phyloP scores from a whole-genome alignment of 768 basidiomycete genomes.

The Crassisporium funariophilum region DNA sequence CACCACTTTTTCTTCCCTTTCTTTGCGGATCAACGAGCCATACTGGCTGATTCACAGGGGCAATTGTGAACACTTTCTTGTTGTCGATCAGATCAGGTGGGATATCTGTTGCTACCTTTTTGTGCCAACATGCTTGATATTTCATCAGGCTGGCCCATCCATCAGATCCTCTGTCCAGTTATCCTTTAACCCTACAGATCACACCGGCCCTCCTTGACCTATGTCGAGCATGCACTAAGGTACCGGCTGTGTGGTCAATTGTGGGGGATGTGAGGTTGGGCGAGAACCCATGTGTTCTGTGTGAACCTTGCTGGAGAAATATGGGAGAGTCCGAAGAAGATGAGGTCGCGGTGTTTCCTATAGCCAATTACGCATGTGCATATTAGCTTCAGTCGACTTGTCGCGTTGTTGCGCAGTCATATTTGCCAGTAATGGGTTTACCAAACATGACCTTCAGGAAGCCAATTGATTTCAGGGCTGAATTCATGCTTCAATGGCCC shows the following conservation, averaged over 20 bases:
- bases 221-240: slow-evolving; percentile 71
- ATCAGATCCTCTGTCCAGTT: slow-evolving; percentile 56
- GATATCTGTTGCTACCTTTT: slow-evolving; percentile 5
- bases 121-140: slow-evolving; percentile 9
- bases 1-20: slow-evolving; percentile 53
- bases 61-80: slow-evolving; percentile 79
- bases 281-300: slow-evolving; percentile 77
- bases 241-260: slow-evolving; percentile 69
- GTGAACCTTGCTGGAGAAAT: slow-evolving; percentile 70
- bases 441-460: slow-evolving; percentile 14
- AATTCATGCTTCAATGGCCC: slow-evolving; percentile 24
- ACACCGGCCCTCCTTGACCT: slow-evolving; percentile 61
- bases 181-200: slow-evolving; percentile 68
- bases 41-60: slow-evolving; percentile 84
- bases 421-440: slow-evolving; percentile 15
- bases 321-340: slow-evolving; percentile 59
- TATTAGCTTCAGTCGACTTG: slow-evolving; percentile 1
- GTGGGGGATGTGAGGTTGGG: slow-evolving; percentile 73
- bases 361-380: slow-evolving; percentile 38
- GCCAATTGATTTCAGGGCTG: background rate
- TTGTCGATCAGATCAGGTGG: slow-evolving; percentile 74
- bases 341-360: slow-evolving; percentile 51
- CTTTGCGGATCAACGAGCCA: slow-evolving; percentile 68
- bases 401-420: background rate
- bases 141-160: slow-evolving; percentile 55